A percentile compares a stretch with the other conserved stretches of the same genome.
Conservation (phyloP, 257 asterid species). For the Ehretia macrophylla region DNA sequence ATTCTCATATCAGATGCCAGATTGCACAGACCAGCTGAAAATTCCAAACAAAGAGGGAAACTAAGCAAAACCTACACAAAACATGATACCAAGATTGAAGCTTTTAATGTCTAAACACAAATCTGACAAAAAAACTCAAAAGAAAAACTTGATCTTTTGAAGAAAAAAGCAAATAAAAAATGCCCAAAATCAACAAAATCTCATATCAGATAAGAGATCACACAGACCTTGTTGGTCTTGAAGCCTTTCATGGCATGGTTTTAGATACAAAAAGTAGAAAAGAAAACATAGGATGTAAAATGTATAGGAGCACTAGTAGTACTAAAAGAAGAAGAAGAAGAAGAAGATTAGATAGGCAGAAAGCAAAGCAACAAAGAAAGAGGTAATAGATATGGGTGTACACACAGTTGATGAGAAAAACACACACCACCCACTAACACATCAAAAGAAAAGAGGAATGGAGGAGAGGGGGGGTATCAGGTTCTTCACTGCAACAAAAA, state of each 20-base stretch:
- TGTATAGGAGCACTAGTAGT: constrained; percentile 17
- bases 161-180: neutral
- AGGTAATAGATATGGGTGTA: constrained; percentile 15
- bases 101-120: no score
- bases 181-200: constrained; percentile 5
- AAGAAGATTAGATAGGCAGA: no score
- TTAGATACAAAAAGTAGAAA: constrained; percentile 5
- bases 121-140: neutral
- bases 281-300: neutral
- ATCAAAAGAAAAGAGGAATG: constrained; percentile 34
- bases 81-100: neutral
- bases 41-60: neutral
- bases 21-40: no score
- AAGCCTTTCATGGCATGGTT: neutral
- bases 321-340: constrained; percentile 5
- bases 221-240: constrained; percentile 10
- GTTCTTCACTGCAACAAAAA: constrained; percentile 60
- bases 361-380: constrained; percentile 8
- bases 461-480: constrained; percentile 46
- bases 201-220: neutral
- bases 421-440: constrained; percentile 77
- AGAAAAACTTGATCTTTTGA: neutral
- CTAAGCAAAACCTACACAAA: neutral
- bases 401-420: constrained; percentile 27
- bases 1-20: no score